Base-by-base conservation (phyloP, 768 basidiomycete genomes). In the Tylopilus rubrobrunneus region DNA sequence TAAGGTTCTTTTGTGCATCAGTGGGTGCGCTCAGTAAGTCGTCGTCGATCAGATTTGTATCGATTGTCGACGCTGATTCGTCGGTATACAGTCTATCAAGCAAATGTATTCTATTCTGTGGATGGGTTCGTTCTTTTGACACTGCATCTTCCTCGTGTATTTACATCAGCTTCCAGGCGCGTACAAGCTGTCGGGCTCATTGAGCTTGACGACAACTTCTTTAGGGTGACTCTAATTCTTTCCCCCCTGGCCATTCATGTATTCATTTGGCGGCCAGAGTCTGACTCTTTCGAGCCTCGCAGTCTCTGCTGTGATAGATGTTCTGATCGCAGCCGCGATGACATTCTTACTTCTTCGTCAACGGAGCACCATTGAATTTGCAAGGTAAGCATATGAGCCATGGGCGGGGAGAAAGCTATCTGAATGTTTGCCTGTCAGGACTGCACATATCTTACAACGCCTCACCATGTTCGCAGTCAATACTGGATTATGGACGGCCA, bases 261-360 rank as follows among this genome's bases (percentile, higher is more conserved):
- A 36, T 15, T 0, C 19, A 42, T 9, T 5, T 7, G 8, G 1
- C 11, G 28, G 9, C 42, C 31, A 59, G 58, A 37, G 3, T 11
- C 0, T 54, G 4, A 23, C 3, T 14, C 31, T 29, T 1, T 4
- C 40, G 8, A 9, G 0, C n/a, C 40, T 58, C 29, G 8, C 34
- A 15, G 15, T 53, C n/a, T 17, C 39, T 7, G 40, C 50, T 1
- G 57, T 10, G 3, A 17, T 39, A 25, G 57, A 58, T 17, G 1
- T 59, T 14, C 5, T 59, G 19, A 59, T 59, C 5, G 47, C 57
- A 7, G 25, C 44, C 3, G 45, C 8, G 6, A 11, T 59, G 47
- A 54, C 43, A 3, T 44, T 27, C 33, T 17, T 55, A 10, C 48
- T 59, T 3, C 1, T 55, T 10, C 48, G 52, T 15, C 7, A 36